Evolutionary conservation across 1,139 yeast genomes (phyloP).

Genomic region (Scheffersomyces quercinus): DNA sequence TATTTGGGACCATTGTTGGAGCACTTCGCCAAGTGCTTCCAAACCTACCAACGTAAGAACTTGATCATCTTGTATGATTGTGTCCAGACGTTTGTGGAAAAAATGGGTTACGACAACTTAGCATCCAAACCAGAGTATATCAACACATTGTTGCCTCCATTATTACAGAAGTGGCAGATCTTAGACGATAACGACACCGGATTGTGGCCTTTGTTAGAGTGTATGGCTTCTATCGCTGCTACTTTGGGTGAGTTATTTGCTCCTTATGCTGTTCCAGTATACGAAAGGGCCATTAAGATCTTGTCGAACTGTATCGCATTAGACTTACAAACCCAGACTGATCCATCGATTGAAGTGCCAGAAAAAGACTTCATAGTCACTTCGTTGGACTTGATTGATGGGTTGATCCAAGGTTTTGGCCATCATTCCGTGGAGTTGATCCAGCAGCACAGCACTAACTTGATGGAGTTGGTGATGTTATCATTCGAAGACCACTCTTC

Average conservation of each 20-base stretch:
- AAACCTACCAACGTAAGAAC: constrained; percentile 77
- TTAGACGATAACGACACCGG: constrained; percentile 77
- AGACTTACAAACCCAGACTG: constrained; percentile 63
- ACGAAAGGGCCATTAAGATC: constrained; percentile 72
- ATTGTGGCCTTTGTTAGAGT: constrained; percentile 89
- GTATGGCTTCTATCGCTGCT: constrained; percentile 90
- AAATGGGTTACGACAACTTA: constrained; percentile 58
- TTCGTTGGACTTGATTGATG: constrained; percentile 86
- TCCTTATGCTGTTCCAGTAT: constrained; percentile 90
- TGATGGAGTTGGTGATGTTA: constrained; percentile 64
- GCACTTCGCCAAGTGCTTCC: constrained; percentile 74
- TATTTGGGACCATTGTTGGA: constrained; percentile 56
- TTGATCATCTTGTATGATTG: constrained; percentile 84
- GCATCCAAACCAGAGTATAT: constrained; percentile 58
- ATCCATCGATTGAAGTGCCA: constrained; percentile 73
- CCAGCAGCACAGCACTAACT: constrained; percentile 36
- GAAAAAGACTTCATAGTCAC: constrained; percentile 92
- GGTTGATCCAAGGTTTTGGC: constrained; percentile 86
- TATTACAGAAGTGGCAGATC: constrained; percentile 75
- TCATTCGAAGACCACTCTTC: constrained; percentile 76
- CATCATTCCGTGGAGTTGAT: constrained; percentile 61
- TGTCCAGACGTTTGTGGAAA: constrained; percentile 86
- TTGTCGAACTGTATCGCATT: constrained; percentile 66
- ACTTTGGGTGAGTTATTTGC: constrained; percentile 81
- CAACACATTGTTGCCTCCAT: constrained; percentile 71